Base-by-base conservation (phyloP, 306 rosid species). In the Cucurbita moschata region DNA sequence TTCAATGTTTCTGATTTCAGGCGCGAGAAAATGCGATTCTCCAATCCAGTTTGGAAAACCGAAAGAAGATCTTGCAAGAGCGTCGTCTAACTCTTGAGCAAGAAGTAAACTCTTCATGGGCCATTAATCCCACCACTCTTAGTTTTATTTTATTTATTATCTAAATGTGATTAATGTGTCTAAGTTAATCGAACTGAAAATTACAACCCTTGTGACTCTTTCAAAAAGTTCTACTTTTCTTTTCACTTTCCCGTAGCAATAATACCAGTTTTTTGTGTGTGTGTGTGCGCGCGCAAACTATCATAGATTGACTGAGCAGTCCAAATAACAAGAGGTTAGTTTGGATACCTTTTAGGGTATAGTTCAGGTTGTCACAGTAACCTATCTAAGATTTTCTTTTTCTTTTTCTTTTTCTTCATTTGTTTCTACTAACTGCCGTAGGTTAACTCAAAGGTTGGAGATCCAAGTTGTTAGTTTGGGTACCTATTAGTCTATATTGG, bases 21-120 rank as follows among this genome's bases (percentile, higher is more conserved):
- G 89, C 73, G 62, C 72, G 84, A 77, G 87, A 76, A 77, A 94
- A 89, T 79, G 85, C 52, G 59, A 79, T 77, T 81, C 79, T 91
- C 78, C 88, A 81, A 78, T 69, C 80, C 14, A 75, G 82, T 77
- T 79, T 83, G 68, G 88, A 86, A 69, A 83, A 63, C 42, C 78
- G 77, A 77, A 91, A 88, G 92, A 77, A 71, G 73, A 82, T 65
- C 79, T 74, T 91, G 83, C 83, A 55, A 21, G 92, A 84, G 79
- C 97, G 83, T 78, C 99, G 86, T 54, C 77, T 77, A 63, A 87
- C 86, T 78, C 99, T 95, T 14, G 88, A 87, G 86, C 90, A 88
- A 81, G 97, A 91, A 72, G 99, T 95, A 86, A 51, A 72, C 81
- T 67, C 78, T 73, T 73, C 64, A 59, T 50, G 60, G 69, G 61